Percentiles rank a stretch among this genome's conserved stretches.
phyloP scores from a whole-genome alignment of 306 rosid species.

The Cucumis melo region DNA sequence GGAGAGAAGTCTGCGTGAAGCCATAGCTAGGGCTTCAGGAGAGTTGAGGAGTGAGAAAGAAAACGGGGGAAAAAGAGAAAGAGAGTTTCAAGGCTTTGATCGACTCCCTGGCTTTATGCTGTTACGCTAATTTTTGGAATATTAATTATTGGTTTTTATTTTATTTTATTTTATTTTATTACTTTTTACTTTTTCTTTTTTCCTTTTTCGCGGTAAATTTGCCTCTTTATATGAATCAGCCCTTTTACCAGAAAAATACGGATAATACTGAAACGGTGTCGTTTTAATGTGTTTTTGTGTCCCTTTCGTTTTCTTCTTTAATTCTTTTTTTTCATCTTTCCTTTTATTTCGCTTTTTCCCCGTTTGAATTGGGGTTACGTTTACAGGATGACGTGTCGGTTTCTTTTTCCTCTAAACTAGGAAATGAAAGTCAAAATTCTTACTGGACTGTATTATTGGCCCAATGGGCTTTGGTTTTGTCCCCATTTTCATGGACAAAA shows the following conservation, averaged over 20 bases:
- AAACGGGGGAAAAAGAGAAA: background rate
- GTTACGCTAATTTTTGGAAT: slow-evolving; percentile 22
- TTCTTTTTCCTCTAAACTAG: too few species aligned
- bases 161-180: too few species aligned
- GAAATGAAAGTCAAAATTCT: slow-evolving; percentile 3
- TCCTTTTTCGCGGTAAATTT: background rate
- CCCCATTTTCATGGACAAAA: background rate
- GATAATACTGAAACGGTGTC: background rate
- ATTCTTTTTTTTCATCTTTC: background rate
- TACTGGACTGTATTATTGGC: background rate
- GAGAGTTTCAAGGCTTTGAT: background rate
- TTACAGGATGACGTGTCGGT: background rate
- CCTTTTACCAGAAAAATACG: background rate
- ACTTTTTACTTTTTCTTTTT: background rate
- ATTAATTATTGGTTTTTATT: too few species aligned
- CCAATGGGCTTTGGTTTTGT: background rate
- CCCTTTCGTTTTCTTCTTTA: background rate
- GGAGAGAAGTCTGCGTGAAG: slow-evolving; percentile 65
- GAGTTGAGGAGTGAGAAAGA: slow-evolving; percentile 6
- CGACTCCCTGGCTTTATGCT: background rate
- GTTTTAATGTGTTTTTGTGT: background rate
- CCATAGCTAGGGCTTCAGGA: slow-evolving; percentile 35
- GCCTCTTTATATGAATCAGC: background rate
- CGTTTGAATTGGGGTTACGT: background rate
- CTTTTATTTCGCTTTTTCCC: background rate